Base-by-base conservation (phyloP, 139 green algal genomes). In the Ulvella scutata region DNA sequence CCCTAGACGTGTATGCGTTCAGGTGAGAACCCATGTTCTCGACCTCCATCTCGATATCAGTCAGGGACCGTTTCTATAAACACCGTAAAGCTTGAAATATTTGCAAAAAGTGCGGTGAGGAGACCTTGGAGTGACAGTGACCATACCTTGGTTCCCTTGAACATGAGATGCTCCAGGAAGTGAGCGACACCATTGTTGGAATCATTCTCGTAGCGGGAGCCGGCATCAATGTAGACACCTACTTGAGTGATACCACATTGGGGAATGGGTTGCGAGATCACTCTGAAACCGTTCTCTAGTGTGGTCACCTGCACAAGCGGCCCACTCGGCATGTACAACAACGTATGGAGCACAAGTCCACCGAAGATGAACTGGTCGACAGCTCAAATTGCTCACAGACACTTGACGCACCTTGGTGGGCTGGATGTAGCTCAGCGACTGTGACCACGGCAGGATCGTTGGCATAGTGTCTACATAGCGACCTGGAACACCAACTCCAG, bases 101-200 rank as follows among this genome's bases (percentile, higher is more conserved):
- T n/a, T n/a, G n/a, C n/a, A n/a, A n/a, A n/a, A n/a, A n/a, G n/a
- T n/a, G n/a, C n/a, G n/a, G n/a, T n/a, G n/a, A n/a, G n/a, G n/a
- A n/a, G n/a, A n/a, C n/a, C 26, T 37, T 23, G 61, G 61, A 73
- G 61, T 35, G n/a, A n/a, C n/a, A n/a, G n/a, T n/a, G n/a, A n/a
- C n/a, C n/a, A n/a, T 43, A 90, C 88, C 81, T 92, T 92, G 43
- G 94, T 98, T 39, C 94, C 94, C 85, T 99, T 99, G 85, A 99
- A 99, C 4, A 92, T 89, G 87, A 99, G 96, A 87, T 99, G 95
- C 86, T 99, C 95, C 75, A 99, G 85, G 80, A 99, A 98, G 79
- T 99, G 94, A 3, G 95, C 95, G 3, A 90, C 91, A 43, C 95
- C 95, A 76, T 98, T 98, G 79, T 89, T 96, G 34, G 81, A 81